Conservation (phyloP, 495 filamentous ascomycete species). For the Platismatia glauca region DNA sequence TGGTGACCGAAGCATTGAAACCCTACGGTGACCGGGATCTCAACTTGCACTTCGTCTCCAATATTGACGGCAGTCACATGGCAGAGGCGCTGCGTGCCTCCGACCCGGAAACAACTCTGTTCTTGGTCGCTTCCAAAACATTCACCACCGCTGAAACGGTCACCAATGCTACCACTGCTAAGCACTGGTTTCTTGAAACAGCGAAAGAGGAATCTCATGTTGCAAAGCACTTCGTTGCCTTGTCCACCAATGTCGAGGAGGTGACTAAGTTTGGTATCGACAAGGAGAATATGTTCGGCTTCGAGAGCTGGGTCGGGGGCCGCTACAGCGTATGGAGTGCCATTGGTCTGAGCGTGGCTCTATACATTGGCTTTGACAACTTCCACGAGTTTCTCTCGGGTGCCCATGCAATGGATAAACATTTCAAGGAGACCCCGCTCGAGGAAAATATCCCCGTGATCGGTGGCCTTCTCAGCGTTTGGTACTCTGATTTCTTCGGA, state of each 20-base stretch:
- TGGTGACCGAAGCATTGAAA: slow-evolving; percentile 96
- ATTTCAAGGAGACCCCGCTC: slow-evolving; percentile 84
- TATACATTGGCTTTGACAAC: slow-evolving; percentile 95
- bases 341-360: slow-evolving; percentile 85
- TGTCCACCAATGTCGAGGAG: slow-evolving; percentile 91
- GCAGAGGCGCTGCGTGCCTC: slow-evolving; percentile 83
- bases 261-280: slow-evolving; percentile 98
- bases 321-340: slow-evolving; percentile 98
- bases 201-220: slow-evolving; percentile 67
- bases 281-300: slow-evolving; percentile 97
- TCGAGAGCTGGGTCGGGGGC: slow-evolving; percentile 96
- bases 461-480: slow-evolving; percentile 88
- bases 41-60: slow-evolving; percentile 95
- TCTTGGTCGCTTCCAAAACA: slow-evolving; percentile 96
- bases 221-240: slow-evolving; percentile 96
- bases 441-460: slow-evolving; percentile 92
- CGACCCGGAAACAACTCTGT: slow-evolving; percentile 92
- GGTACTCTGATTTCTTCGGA: slow-evolving; percentile 97
- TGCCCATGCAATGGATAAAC: slow-evolving; percentile 96
- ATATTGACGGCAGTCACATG: slow-evolving; percentile 97
- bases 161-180: slow-evolving; percentile 94
- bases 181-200: slow-evolving; percentile 88
- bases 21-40: slow-evolving; percentile 76
- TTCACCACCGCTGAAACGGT: slow-evolving; percentile 97
- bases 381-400: slow-evolving; percentile 95